A percentile compares a stretch with the other conserved stretches of the same genome.
Conservation (phyloP, 2,329 filamentous ascomycete genomes). For the Hortaea werneckii region DNA sequence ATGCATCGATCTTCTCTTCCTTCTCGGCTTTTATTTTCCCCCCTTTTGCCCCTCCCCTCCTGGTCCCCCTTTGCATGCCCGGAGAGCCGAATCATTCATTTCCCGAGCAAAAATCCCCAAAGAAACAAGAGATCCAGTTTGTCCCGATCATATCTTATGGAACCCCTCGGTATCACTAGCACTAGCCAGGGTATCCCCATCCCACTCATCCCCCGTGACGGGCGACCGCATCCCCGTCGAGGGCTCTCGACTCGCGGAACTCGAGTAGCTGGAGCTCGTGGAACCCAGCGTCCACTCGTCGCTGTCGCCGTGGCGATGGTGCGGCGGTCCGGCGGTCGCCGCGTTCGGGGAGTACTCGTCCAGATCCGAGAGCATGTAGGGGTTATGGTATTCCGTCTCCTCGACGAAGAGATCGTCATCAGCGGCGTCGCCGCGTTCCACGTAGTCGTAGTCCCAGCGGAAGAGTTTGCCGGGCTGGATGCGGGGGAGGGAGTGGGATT, state of each 20-base stretch:
- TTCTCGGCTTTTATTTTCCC: no score
- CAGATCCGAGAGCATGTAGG: conserved; percentile 47
- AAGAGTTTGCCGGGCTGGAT: conserved; percentile 75
- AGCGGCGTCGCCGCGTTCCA: conserved; percentile 55
- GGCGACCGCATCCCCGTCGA: conserved; percentile 37
- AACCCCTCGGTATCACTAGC: conserved; percentile 5
- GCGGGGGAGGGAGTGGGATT: conserved; percentile 69
- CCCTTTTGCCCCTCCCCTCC: no score
- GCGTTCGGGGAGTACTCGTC: conserved; percentile 39
- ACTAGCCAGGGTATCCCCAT: conserved; percentile 43
- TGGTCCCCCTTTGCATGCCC: no score
- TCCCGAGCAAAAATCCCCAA: neutral
- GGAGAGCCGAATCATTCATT: no score
- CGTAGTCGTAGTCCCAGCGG: conserved; percentile 92
- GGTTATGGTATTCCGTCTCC: conserved; percentile 31
- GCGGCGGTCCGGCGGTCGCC: conserved; percentile 12
- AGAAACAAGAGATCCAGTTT: no score
- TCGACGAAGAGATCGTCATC: conserved; percentile 37
- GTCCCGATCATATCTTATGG: neutral
- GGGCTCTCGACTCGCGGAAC: conserved; percentile 48
- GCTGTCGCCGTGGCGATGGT: conserved; percentile 45
- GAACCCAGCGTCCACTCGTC: conserved; percentile 89
- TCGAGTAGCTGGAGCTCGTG: conserved; percentile 63
- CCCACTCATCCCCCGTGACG: conserved; percentile 50
- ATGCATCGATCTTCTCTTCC: no score